Evolutionary conservation across 257 asterid species (phyloP), one percentile per base, ranked within the genome.

Genomic region (Anisodus acutangulus): DNA sequence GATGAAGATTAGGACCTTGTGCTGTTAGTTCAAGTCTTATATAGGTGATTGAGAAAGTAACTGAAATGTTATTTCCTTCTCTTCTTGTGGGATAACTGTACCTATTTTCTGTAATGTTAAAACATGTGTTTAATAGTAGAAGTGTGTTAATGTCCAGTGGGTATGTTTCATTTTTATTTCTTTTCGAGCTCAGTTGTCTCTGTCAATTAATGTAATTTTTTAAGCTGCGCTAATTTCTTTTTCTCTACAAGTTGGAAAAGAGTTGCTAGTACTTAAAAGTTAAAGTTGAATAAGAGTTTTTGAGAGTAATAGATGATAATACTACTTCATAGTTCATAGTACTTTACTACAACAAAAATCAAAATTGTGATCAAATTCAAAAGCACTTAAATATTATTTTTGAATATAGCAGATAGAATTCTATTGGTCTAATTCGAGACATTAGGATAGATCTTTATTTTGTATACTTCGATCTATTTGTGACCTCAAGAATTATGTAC

Each of bases 1-100:
- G 86, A 91, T 86, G 95, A 93, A 4, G 86, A 91, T 86, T 93
- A 90, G 88, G 49, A 62, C 26, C 41, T 84, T 22, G 49, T 62
- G 59, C 16, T 81, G 72, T 62, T 62, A 49, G 43, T 81, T 45
- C 74, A 7, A 62, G 31, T 49, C 45, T 81, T 62, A 2, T 11
- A 3, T 19, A 76, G 63, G 81, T 76, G 63, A 19, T 76, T 76
- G 81, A 76, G 63, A 51, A 51, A 51, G 81, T 47, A 16, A 49
- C 60, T 26, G 7, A 6, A 11, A 17, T 51, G 80, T 26, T 51
- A 26, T 19, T 76, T 49, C 47, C 81, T 76, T 22, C 47, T 51
- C 41, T 6, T 51, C 47, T 72, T 76, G 62, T 76, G 5, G 41
- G 41, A 22, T 62, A 76, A 51, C 45, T 49, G 12, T 7, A 11